phyloP scores from a whole-genome alignment of 352 stramenopile species.

The Phytophthora nicotianae region DNA sequence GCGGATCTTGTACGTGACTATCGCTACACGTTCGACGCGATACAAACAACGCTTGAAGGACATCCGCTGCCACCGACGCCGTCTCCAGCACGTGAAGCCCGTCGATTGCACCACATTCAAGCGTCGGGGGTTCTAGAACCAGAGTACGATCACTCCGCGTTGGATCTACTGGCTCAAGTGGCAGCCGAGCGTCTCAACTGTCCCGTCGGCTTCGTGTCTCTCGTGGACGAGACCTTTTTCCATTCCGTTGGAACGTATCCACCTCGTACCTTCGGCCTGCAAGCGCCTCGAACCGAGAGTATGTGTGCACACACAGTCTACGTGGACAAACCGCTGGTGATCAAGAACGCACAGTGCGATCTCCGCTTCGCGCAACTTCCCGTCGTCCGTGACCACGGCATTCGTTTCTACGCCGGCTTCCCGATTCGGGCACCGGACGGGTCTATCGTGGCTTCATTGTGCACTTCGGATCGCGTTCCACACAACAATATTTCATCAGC shows the following conservation, averaged over 20 bases:
- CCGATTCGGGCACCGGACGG: constrained; percentile 49
- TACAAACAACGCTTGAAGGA: constrained; percentile 35
- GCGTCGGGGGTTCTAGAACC: constrained; percentile 40
- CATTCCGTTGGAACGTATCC: constrained; percentile 45
- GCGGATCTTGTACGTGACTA: constrained; percentile 45
- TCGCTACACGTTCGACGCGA: constrained; percentile 41
- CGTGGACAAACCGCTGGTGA: constrained; percentile 54
- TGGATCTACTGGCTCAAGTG: constrained; percentile 51
- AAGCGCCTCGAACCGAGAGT: constrained; percentile 43
- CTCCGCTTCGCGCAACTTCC: constrained; percentile 60
- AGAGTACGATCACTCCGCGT: constrained; percentile 48
- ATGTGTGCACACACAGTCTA: constrained; percentile 60
- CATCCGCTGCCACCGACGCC: constrained; percentile 43
- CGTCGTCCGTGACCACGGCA: constrained; percentile 36
- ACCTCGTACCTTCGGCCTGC: constrained; percentile 14
- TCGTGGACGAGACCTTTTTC: constrained; percentile 49
- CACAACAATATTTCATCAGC: constrained; percentile 58
- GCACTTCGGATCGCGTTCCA: constrained; percentile 41
- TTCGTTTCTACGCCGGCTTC: constrained; percentile 67
- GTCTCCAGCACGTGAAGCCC: constrained; percentile 32
- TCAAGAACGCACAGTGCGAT: constrained; percentile 60
- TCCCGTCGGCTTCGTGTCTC: constrained; percentile 53
- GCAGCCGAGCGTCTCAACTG: constrained; percentile 51
- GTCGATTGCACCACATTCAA: constrained; percentile 42
- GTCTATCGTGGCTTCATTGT: constrained; percentile 55